Evolutionary conservation across 805 yeast genomes (phyloP).

Genomic region (Nakazawaea holstii): DNA sequence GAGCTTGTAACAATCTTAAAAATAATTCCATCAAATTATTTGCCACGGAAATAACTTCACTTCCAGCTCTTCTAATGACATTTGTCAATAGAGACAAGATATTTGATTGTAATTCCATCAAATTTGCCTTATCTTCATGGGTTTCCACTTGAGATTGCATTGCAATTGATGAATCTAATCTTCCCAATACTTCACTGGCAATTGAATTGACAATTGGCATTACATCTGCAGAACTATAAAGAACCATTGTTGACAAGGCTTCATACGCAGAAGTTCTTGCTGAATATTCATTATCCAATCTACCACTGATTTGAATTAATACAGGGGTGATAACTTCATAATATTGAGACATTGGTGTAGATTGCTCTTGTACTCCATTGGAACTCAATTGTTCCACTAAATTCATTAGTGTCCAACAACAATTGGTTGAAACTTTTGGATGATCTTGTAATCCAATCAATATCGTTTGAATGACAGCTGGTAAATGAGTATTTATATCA

Average conservation of each 20-base stretch:
- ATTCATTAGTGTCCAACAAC: conserved; percentile 96
- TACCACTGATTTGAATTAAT: conserved; percentile 62
- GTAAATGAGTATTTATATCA: conserved; percentile 58
- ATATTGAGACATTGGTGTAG: conserved; percentile 69
- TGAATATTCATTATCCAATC: conserved; percentile 77
- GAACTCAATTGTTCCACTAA: conserved; percentile 74
- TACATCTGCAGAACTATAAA: conserved; percentile 66
- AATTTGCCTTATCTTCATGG: conserved; percentile 66
- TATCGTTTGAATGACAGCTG: conserved; percentile 68
- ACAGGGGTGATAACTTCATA: conserved; percentile 66
- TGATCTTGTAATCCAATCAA: conserved; percentile 81
- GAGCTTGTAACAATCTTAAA: conserved; percentile 58
- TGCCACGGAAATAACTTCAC: conserved; percentile 59
- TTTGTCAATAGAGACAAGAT: conserved; percentile 73
- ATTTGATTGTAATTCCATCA: conserved; percentile 87
- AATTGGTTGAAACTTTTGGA: conserved; percentile 91
- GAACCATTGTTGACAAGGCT: conserved; percentile 78
- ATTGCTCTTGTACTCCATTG: conserved; percentile 40
- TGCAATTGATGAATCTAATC: conserved; percentile 66
- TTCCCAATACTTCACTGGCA: conserved; percentile 66
- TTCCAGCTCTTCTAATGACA: conserved; percentile 75
- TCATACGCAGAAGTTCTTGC: conserved; percentile 96
- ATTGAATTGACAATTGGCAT: conserved; percentile 63
- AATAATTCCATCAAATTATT: conserved; percentile 84
- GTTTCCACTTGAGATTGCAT: conserved; percentile 54